These are phyloP conservation scores for Escallonia rubra DNA, from an alignment of 129 eudicot genomes.

Conservation along the genomic window DNA sequence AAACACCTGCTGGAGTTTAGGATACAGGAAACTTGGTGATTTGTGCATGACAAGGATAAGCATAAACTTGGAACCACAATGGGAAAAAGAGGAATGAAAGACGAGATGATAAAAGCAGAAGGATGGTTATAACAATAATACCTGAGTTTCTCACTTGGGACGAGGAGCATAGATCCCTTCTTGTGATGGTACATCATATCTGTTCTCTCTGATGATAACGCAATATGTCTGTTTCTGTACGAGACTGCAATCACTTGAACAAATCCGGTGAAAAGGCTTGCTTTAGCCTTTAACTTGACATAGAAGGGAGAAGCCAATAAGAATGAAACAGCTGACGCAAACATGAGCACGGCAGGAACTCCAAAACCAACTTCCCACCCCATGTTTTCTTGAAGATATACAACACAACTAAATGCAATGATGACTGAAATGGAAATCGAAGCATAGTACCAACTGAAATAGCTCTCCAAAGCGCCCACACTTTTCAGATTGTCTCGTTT, in stretches of 20 bases:
- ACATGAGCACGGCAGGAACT: slow-evolving; percentile 31
- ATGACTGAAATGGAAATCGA: slow-evolving; percentile 3
- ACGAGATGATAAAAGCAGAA: too few relatives aligned
- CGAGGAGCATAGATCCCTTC: slow-evolving; percentile 9
- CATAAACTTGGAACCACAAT: too few relatives aligned
- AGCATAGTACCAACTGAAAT: slow-evolving; percentile 40
- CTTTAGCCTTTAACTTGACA: slow-evolving; percentile 10
- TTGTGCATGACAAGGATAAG: too few relatives aligned
- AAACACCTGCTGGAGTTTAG: too few relatives aligned
- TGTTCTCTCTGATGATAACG: neutral
- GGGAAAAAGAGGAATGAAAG: too few relatives aligned
- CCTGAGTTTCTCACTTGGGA: slow-evolving; percentile 32
- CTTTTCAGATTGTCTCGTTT: neutral
- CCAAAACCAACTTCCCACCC: slow-evolving; percentile 52
- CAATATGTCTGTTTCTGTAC: slow-evolving; percentile 26
- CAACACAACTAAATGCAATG: slow-evolving; percentile 19
- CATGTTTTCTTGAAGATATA: slow-evolving; percentile 28
- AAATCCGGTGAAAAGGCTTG: slow-evolving; percentile 22
- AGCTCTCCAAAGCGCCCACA: slow-evolving; percentile 16
- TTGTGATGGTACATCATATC: slow-evolving; percentile 5
- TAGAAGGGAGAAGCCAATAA: slow-evolving; percentile 31
- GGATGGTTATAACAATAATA: neutral
- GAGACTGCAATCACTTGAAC: slow-evolving; percentile 38
- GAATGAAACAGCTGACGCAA: slow-evolving; percentile 23
- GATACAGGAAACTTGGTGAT: too few relatives aligned